Evolutionary conservation across 1,284 basidiomycete species (phyloP), one percentile per base, ranked within the genome.

Genomic region (Sanghuangporus weigelae): DNA sequence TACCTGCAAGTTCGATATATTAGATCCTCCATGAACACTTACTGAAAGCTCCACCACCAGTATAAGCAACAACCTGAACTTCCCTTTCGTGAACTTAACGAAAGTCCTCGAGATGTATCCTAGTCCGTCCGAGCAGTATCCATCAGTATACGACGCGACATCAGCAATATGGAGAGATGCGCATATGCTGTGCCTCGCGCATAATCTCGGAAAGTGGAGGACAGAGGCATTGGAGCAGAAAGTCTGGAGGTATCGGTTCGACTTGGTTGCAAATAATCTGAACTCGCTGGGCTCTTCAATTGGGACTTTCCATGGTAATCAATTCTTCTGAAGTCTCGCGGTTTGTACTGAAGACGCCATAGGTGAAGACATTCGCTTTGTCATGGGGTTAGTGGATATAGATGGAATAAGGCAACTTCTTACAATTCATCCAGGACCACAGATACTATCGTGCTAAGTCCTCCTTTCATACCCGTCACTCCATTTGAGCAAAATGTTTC

Each of bases 101-200:
- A 58, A 66, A 36, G 61, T 73, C 51, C 39, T 69, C 39, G 63
- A 67, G 19, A 61, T 73, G 39, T 74, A 74, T 60, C 72, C 72
- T 5, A 66, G 63, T n/a, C 72, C 71, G 3, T 74, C 72, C 2
- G 58, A 58, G 8, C 60, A 63, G 8, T 74, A 70, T 59, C 73
- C 73, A 1, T 67, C 67, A 2, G 68, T 69, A 12, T 73, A 69
- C 67, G 73, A 74, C 62, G 73, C 72, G n/a, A 70, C 72, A 21
- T 67, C 72, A 5, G 71, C 70, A 12, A 79, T 80, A 67, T 80
- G 77, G 78, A 69, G 77, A 54, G 78, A 79, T 62, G 78, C 77
- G 11, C 78, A 79, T 64, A 79, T 80, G 78, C 71, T 78, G 10
- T 80, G 77, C 64, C 73, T 79, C n/a, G 76, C 77, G 2, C 72